Conservation (phyloP, 2,329 filamentous ascomycete species). For the Venturia effusa region DNA sequence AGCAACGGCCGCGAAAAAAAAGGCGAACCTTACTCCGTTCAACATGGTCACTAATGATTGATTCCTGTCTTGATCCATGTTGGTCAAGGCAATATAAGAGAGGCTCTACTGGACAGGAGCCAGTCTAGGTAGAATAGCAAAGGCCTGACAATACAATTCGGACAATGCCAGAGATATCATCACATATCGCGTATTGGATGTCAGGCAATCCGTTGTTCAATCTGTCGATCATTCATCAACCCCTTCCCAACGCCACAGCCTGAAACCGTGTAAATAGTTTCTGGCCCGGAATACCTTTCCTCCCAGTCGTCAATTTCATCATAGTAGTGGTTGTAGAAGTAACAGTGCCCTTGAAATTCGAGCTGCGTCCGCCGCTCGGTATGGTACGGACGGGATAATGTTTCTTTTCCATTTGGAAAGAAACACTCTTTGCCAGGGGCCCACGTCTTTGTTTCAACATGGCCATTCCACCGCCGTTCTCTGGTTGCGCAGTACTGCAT, state of each 20-base stretch:
- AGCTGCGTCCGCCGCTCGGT: not conserved
- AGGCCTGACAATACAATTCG: not conserved
- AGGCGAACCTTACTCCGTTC: too few relatives aligned
- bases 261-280: not conserved
- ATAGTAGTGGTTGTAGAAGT: constrained; percentile 1
- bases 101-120: constrained; percentile 2
- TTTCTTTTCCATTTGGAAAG: not conserved
- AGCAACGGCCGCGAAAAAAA: too few relatives aligned
- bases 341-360: not conserved
- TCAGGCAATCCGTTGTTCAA: not conserved
- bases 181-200: not conserved
- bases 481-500: not conserved
- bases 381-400: not conserved
- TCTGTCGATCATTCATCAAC: not conserved
- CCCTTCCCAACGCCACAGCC: not conserved
- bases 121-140: not conserved
- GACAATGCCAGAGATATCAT: not conserved
- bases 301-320: constrained; percentile 1
- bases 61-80: not conserved
- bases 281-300: constrained; percentile 1
- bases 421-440: constrained; percentile 1
- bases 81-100: not conserved
- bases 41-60: too few relatives aligned
- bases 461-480: not conserved
- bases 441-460: not conserved